phyloP scores from a whole-genome alignment of 805 yeast genomes.

The Barnettozyma populi region DNA sequence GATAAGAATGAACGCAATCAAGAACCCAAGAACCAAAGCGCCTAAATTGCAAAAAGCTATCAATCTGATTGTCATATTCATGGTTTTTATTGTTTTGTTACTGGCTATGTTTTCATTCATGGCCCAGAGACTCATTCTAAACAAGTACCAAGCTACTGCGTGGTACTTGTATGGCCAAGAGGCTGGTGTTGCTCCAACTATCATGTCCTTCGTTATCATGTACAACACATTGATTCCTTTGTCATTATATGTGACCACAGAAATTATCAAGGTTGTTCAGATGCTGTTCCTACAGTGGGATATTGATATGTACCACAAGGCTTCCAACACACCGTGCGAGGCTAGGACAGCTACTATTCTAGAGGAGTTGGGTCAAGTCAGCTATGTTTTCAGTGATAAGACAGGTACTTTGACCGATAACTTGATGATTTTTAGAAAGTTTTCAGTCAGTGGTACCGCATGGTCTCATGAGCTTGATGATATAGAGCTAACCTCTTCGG shows the following conservation, averaged over 20 bases:
- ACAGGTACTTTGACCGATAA: slow-evolving; percentile 97
- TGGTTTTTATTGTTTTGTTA: slow-evolving; percentile 76
- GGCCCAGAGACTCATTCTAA: slow-evolving; percentile 59
- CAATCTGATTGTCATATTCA: slow-evolving; percentile 76
- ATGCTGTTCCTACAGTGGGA: slow-evolving; percentile 79
- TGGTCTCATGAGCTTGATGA: slow-evolving; percentile 77
- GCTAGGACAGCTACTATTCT: slow-evolving; percentile 93
- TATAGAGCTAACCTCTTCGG: neutral
- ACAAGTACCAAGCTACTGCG: slow-evolving; percentile 34
- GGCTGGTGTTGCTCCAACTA: slow-evolving; percentile 80
- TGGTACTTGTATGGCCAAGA: slow-evolving; percentile 77
- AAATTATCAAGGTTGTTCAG: slow-evolving; percentile 87
- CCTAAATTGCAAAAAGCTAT: slow-evolving; percentile 85
- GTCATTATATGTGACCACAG: slow-evolving; percentile 94
- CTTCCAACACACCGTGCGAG: slow-evolving; percentile 85
- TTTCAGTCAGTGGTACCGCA: slow-evolving; percentile 80
- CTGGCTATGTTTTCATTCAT: slow-evolving; percentile 77
- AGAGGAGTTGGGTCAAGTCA: slow-evolving; percentile 96
- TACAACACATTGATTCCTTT: slow-evolving; percentile 93
- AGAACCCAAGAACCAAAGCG: slow-evolving; percentile 85
- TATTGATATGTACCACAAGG: slow-evolving; percentile 87
- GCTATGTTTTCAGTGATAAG: slow-evolving; percentile 91
- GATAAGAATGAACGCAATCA: slow-evolving; percentile 90
- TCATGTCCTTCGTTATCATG: slow-evolving; percentile 97
- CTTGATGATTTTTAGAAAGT: slow-evolving; percentile 84